Evolutionary conservation across 345 rosid species (phyloP), one percentile per base, ranked within the genome.

Genomic region (Boechera stricta): DNA sequence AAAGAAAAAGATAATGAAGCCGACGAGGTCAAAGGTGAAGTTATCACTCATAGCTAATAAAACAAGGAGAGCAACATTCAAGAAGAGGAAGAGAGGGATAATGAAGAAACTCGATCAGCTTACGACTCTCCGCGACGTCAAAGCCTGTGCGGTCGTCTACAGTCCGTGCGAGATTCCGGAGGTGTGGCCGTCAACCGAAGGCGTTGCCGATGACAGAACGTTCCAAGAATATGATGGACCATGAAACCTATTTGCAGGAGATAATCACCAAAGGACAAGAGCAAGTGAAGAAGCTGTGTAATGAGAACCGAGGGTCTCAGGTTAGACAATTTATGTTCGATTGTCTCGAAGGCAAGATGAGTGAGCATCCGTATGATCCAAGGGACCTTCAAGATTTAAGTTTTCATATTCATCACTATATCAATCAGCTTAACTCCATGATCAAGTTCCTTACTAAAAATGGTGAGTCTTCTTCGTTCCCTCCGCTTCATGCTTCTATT

Each of bases 81-180:
- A 7, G 53, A 73, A 52, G 54, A 73, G 77, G 54, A 52, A 29
- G 24, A 15, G 0, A 16, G 69, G 62, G 4, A 0, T 73, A 0
- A 1, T 5, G 52, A 63, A 73, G 77, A 63, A 73, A 41, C 33
- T 63, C 44, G 2, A 63, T 8, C 54, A 73, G 44, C 21, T 73
- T 3, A 38, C 5, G 15, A 63, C 77, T 52, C 54, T 73, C 7
- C 63, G 77, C 54, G 77, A 2, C 21, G 12, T 73, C 54, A 8
- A 63, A 52, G 70, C 54, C 0, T 52, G 63, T 73, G 77, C 63
- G 1, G 54, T 63, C 4, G 0, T 73, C 33, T 5, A 0, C 44
- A 41, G 38, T 33, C 15, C 10, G 31, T 13, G 2, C 53, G 70
- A 73, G 6, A 32, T 1, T 10, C 63, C 62, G n/a, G 63, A 7